Base-by-base conservation (phyloP, 2,329 filamentous ascomycete genomes). In the Colletotrichum horii region DNA sequence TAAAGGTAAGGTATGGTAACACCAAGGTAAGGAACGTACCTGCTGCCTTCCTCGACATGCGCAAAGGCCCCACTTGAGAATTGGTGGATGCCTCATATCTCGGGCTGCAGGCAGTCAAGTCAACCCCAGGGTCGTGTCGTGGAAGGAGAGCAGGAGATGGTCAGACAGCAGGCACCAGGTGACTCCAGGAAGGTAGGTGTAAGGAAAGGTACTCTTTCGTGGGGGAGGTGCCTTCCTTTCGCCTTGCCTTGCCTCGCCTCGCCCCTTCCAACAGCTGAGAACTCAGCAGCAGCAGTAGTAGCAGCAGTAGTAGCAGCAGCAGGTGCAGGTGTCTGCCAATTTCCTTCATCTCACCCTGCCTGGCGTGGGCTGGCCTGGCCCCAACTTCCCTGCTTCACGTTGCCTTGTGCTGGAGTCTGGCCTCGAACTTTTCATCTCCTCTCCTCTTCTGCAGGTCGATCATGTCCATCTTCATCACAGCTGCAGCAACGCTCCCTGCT, bases 381-480 rank as follows among this genome's bases (percentile, higher is more conserved):
- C 28, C 34, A 32, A n/a, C 30, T 60, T 43, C 56, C 36, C 36
- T 62, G 58, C 36, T 38, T 70, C 36, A 62, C 28, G 67, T 70
- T 52, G 67, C 55, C 34, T 70, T 26, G 56, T 32, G 56, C 67
- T 70, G 67, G 56, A 70, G 67, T 70, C 67, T 70, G 67, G 67
- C 36, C 38, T 48, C 56, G 56, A 70, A 52, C 36, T 32, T 32
- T 38, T 70, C 67, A 70, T 70, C 67, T 74, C 68, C 71, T 70
- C 48, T 64, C 64, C 32, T 19, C 28, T n/a, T 26, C 56, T 38
- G 22, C 30, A 65, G 30, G 68, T 38, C 70, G 73, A 75, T 75
- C 73, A 67, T 75, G 70, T 48, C 64, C 70, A 73, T 73, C 70
- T 73, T 73, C 64, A 73, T 73, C 65, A 67, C 48, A 48, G 32